Evolutionary conservation across 1,284 basidiomycete species (phyloP).

Genomic region (Meripilus lineatus): DNA sequence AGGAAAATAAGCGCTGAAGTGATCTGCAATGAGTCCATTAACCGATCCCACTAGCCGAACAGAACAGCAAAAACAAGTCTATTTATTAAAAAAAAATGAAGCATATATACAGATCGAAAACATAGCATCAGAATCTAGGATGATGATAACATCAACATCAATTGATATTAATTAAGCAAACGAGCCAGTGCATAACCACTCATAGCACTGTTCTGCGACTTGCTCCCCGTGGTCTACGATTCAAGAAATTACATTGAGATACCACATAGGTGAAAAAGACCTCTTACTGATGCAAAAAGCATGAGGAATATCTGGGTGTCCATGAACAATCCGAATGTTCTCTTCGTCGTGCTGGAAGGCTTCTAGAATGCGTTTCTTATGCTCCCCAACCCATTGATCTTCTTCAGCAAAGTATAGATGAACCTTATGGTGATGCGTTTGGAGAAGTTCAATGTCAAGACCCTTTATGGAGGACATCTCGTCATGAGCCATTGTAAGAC

Average conservation of each 20-base stretch:
- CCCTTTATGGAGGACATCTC: constrained; percentile 54
- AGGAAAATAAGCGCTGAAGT: too few species aligned
- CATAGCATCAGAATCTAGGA: too few species aligned
- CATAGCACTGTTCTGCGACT: constrained; percentile 41
- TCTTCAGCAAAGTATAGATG: constrained; percentile 50
- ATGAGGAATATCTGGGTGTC: constrained; percentile 45
- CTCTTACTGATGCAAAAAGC: constrained; percentile 60
- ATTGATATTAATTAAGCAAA: too few species aligned
- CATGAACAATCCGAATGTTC: constrained; percentile 37
- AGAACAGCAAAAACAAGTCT: too few species aligned
- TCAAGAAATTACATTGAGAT: neutral
- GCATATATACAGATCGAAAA: too few species aligned
- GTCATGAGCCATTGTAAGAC: constrained; percentile 53
- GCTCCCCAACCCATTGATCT: constrained; percentile 58
- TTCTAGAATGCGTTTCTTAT: constrained; percentile 36
- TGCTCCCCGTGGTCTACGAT: constrained; percentile 44
- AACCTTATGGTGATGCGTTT: constrained; percentile 33
- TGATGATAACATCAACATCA: too few species aligned
- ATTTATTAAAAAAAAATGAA: too few species aligned
- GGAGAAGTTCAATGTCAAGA: constrained; percentile 40
- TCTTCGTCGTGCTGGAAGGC: constrained; percentile 30
- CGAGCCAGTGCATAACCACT: constrained; percentile 38
- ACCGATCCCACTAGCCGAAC: too few species aligned
- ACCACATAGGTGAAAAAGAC: neutral
- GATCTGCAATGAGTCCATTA: too few species aligned